A percentile compares a stretch with the other conserved stretches of the same genome.
Evolutionary conservation across 2,329 filamentous ascomycete genomes (phyloP).

Genomic region (Claviceps pazoutovae): DNA sequence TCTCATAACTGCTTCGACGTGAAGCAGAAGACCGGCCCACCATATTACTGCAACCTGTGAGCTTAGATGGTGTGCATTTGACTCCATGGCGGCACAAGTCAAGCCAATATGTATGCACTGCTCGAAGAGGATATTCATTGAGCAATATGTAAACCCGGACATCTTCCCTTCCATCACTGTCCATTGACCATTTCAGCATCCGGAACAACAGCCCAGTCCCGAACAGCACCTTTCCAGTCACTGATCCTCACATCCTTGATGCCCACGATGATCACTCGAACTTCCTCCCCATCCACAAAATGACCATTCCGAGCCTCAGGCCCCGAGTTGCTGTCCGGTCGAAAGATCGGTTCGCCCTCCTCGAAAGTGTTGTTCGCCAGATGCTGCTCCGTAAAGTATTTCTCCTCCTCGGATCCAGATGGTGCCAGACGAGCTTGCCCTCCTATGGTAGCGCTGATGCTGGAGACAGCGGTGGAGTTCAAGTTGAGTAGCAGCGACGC

Average conservation of each 20-base stretch:
- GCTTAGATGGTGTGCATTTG: not conserved
- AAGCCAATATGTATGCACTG: not conserved
- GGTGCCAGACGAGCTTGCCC: constrained; percentile 67
- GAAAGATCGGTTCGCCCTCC: constrained; percentile 26
- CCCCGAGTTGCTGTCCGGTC: constrained; percentile 21
- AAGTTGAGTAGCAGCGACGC: constrained; percentile 77
- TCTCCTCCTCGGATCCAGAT: constrained; percentile 64
- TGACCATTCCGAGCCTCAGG: constrained; percentile 44
- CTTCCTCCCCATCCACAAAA: constrained; percentile 70
- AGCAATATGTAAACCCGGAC: not conserved
- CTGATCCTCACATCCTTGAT: constrained; percentile 78
- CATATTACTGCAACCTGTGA: not conserved
- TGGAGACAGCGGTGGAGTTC: constrained; percentile 75
- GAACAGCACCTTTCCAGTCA: constrained; percentile 89
- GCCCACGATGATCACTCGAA: constrained; percentile 73
- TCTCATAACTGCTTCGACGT: not conserved
- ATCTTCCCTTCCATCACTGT: constrained; percentile 4
- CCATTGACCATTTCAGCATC: constrained; percentile 27
- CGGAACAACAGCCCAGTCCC: constrained; percentile 52
- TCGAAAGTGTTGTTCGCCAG: constrained; percentile 86
- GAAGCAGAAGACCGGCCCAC: not conserved
- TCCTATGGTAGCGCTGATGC: constrained; percentile 87
- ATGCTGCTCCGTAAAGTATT: constrained; percentile 70
- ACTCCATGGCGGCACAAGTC: not conserved
- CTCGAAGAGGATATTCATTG: not conserved